These are phyloP conservation scores for Rhododendron kiyosumense DNA, from an alignment of 148 eudicot species.

Conservation along the genomic window DNA sequence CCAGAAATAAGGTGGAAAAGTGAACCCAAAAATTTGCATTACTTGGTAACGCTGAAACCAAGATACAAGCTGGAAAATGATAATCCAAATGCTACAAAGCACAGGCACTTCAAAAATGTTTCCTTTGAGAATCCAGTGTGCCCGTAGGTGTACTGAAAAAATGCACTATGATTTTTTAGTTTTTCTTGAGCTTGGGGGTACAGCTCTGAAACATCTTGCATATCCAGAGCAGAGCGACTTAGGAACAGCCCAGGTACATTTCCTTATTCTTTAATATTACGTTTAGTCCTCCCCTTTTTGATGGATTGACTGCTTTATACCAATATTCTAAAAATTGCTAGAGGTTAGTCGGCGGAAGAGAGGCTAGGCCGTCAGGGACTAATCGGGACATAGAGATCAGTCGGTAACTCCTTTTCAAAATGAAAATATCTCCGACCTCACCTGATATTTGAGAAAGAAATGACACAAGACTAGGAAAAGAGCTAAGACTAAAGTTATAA, in stretches of 20 bases:
- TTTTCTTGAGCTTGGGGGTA: not conserved
- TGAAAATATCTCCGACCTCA: too few relatives aligned
- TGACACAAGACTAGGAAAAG: too few relatives aligned
- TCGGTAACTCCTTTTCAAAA: too few relatives aligned
- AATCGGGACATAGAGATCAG: too few relatives aligned
- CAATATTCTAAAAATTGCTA: too few relatives aligned
- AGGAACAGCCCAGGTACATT: not conserved
- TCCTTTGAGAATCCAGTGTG: not conserved
- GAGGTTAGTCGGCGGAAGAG: too few relatives aligned
- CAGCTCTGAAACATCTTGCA: not conserved
- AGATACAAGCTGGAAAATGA: not conserved
- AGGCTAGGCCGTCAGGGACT: too few relatives aligned
- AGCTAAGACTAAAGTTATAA: too few relatives aligned
- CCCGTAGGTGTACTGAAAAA: not conserved
- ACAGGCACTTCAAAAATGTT: not conserved
- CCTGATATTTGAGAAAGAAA: too few relatives aligned
- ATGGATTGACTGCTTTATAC: not conserved
- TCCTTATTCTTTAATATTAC: too few relatives aligned
- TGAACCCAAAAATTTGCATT: not conserved
- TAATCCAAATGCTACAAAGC: not conserved
- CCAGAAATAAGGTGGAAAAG: slow-evolving; percentile 20
- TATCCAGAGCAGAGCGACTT: not conserved
- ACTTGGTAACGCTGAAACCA: not conserved
- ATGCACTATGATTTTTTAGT: not conserved
- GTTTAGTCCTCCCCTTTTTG: too few relatives aligned